Conservation (phyloP, 1,284 basidiomycete species). For the Ganoderma lucidum region DNA sequence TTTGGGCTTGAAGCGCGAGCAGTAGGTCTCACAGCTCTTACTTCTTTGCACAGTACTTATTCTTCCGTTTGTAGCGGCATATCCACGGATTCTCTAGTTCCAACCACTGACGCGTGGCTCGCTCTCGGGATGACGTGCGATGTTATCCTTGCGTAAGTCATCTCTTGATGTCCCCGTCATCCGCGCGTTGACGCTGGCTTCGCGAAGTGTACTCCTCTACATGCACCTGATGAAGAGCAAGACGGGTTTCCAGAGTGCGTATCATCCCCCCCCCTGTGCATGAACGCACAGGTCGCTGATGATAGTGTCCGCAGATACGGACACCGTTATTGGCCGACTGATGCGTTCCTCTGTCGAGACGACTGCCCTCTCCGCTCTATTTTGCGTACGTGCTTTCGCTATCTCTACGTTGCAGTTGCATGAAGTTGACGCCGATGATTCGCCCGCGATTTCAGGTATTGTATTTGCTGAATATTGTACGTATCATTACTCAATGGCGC, state of each 20-base stretch:
- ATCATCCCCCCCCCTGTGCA: no score
- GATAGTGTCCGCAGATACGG: slow-evolving; percentile 13
- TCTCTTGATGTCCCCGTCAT: no score
- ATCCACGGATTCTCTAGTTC: slow-evolving; percentile 1
- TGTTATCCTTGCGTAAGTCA: slow-evolving; percentile 22
- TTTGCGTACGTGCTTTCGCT: slow-evolving; percentile 18
- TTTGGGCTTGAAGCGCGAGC: not conserved
- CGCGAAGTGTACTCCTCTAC: slow-evolving; percentile 20
- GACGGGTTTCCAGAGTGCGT: slow-evolving; percentile 24
- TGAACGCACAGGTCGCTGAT: not conserved
- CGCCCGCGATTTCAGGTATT: slow-evolving; percentile 11
- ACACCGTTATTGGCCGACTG: slow-evolving; percentile 28
- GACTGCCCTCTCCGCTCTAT: slow-evolving; percentile 19
- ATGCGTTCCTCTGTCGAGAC: slow-evolving; percentile 29
- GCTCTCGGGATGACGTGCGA: slow-evolving; percentile 17
- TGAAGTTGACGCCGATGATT: not conserved
- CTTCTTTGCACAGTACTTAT: not conserved
- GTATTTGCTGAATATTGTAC: slow-evolving; percentile 20
- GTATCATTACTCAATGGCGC: not conserved
- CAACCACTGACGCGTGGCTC: slow-evolving; percentile 23
- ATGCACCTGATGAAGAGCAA: slow-evolving; percentile 21
- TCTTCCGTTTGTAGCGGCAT: not conserved
- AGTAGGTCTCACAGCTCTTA: slow-evolving; percentile 5
- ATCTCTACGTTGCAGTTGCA: not conserved
- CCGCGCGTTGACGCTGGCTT: not conserved